phyloP scores from a whole-genome alignment of 2,329 filamentous ascomycete species.

The Alternaria ventricosa region DNA sequence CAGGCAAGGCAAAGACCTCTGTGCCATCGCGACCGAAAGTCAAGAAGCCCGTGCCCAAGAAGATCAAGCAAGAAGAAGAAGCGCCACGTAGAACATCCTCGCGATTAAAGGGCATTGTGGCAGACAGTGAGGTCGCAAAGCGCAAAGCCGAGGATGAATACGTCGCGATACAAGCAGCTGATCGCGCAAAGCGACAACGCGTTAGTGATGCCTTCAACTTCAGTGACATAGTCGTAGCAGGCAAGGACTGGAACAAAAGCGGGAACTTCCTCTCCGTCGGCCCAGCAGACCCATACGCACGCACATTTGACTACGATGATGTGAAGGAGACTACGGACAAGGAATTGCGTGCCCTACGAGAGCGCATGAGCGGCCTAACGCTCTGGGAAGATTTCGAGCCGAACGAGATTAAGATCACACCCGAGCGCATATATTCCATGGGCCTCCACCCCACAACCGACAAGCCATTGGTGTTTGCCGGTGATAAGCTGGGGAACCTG shows the following conservation, averaged over 20 bases:
- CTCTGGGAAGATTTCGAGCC: slow-evolving; percentile 86
- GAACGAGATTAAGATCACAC: slow-evolving; percentile 57
- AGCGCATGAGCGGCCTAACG: slow-evolving; percentile 77
- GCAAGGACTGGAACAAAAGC: slow-evolving; percentile 74
- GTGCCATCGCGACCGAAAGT: slow-evolving; percentile 54
- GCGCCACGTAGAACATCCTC: slow-evolving; percentile 67
- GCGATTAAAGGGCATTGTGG: slow-evolving; percentile 66
- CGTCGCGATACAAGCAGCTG: slow-evolving; percentile 62
- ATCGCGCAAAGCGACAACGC: slow-evolving; percentile 67
- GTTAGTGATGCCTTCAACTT: slow-evolving; percentile 74
- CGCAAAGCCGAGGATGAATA: slow-evolving; percentile 72
- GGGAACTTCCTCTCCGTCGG: slow-evolving; percentile 71
- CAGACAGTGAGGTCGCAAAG: slow-evolving; percentile 71
- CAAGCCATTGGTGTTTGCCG: slow-evolving; percentile 89
- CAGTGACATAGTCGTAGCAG: slow-evolving; percentile 78
- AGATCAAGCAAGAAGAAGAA: slow-evolving; percentile 65
- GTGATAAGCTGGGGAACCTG: slow-evolving; percentile 90
- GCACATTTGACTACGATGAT: slow-evolving; percentile 87
- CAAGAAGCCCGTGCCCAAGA: slow-evolving; percentile 50
- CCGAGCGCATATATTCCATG: slow-evolving; percentile 68
- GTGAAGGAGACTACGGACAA: slow-evolving; percentile 80
- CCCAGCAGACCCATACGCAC: slow-evolving; percentile 77
- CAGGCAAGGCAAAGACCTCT: slow-evolving; percentile 57
- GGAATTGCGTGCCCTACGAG: slow-evolving; percentile 73
- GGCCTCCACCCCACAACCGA: slow-evolving; percentile 86